These are phyloP conservation scores for Ascomycota sp. DNA, from an alignment of 2,329 filamentous ascomycete species.

Conservation along the genomic window DNA sequence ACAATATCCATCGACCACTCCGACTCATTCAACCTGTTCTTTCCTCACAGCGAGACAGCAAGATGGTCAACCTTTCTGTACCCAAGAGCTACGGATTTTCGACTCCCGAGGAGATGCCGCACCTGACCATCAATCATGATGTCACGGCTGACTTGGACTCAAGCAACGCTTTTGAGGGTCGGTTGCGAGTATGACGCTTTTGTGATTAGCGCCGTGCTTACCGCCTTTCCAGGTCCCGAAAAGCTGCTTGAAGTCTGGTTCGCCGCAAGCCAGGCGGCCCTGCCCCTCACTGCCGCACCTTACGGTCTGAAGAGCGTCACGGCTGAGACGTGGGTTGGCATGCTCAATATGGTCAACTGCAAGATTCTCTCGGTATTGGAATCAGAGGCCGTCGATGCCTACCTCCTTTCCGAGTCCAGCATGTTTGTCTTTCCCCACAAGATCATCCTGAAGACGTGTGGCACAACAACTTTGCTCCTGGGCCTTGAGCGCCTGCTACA, in stretches of 20 bases:
- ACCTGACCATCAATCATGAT: slow-evolving; percentile 91
- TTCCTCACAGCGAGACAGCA: neutral
- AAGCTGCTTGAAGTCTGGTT: slow-evolving; percentile 99
- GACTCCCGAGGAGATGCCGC: slow-evolving; percentile 61
- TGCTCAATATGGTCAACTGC: slow-evolving; percentile 97
- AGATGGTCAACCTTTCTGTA: slow-evolving; percentile 63
- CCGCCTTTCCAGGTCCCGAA: slow-evolving; percentile 47
- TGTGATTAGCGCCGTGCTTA: no score
- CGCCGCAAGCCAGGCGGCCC: slow-evolving; percentile 49
- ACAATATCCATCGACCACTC: neutral
- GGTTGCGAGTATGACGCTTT: no score
- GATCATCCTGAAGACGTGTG: slow-evolving; percentile 93
- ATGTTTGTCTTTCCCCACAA: slow-evolving; percentile 99
- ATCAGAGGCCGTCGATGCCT: slow-evolving; percentile 85
- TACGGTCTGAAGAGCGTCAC: slow-evolving; percentile 70
- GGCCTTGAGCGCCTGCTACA: slow-evolving; percentile 79
- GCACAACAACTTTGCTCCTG: slow-evolving; percentile 78
- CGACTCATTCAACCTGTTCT: neutral
- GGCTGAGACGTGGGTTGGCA: slow-evolving; percentile 72
- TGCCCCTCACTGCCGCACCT: slow-evolving; percentile 47
- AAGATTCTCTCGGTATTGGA: slow-evolving; percentile 87
- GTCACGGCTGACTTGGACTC: slow-evolving; percentile 84
- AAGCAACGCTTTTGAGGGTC: slow-evolving; percentile 84
- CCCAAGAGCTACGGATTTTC: slow-evolving; percentile 66
- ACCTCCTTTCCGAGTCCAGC: slow-evolving; percentile 93